Evolutionary conservation across 495 filamentous ascomycete genomes (phyloP), one percentile per base, ranked within the genome.

Genomic region (Aspergillus cavernicola): DNA sequence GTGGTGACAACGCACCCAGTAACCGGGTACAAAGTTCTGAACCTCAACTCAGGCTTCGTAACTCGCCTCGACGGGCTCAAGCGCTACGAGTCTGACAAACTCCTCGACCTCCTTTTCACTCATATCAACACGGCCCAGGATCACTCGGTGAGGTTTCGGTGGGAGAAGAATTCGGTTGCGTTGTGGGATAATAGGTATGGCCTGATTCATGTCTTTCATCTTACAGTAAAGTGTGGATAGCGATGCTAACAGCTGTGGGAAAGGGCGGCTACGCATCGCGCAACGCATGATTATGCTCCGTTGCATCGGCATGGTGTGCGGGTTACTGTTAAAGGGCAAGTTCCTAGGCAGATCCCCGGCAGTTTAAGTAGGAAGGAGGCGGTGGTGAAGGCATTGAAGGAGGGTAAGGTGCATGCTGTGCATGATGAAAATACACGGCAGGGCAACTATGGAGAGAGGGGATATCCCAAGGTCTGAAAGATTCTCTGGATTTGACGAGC

Each of bases 41-140:
- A 86, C 67, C 81, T 87, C 62, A 89, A 89, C 59, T 86, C 86
- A 0, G 87, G 87, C 0, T 92, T 90, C 55, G 85, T 88, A 37
- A 89, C 81, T 39, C 77, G 80, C 43, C 90, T 90, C 53, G 69
- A 87, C 8, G 88, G 88, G 1, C 66, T 90, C 11, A 82, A 82
- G 13, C 81, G 83, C 29, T 62, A 57, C 1, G 86, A 90, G 69
- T 83, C 80, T 15, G 84, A 89, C 53, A 74, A 79, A 12, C 82
- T 91, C 51, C 70, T 89, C 22, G 60, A 73, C 20, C 81, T 85
- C 37, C 77, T 91, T 24, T 85, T 83, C 45, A 79, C 86, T 59
- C 67, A 90, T 40, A 67, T 87, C 39, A 62, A 77, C 9, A 84
- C 79, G 2, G 81, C 71, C 1, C 82, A 84, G 58, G 87, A 91